phyloP scores from a whole-genome alignment of 768 basidiomycete genomes.

The Agrocybe chaxingu region DNA sequence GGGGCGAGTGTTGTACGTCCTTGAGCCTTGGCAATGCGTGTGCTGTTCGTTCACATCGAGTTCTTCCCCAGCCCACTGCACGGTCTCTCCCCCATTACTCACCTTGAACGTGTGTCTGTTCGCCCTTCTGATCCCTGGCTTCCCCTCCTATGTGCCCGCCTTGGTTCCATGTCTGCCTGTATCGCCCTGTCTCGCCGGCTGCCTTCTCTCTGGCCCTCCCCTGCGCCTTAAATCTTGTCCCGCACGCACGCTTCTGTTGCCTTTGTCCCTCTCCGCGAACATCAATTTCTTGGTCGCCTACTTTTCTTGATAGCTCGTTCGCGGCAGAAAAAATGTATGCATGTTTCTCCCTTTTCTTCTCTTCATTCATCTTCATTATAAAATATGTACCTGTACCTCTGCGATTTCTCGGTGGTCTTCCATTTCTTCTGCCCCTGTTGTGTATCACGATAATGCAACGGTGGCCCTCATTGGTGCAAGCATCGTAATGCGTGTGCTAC shows the following conservation, averaged over 20 bases:
- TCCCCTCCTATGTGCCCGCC: no score
- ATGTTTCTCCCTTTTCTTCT: background rate
- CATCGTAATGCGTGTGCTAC: no score
- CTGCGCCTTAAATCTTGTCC: no score
- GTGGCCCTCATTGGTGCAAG: no score
- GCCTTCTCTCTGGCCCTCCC: no score
- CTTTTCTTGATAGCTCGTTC: background rate
- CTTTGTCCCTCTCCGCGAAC: no score
- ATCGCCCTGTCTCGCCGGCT: no score
- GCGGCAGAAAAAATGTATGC: no score
- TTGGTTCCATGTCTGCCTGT: no score
- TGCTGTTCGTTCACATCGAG: background rate
- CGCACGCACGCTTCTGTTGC: no score
- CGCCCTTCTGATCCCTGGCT: background rate
- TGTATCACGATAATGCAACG: no score
- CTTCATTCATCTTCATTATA: conserved; percentile 6
- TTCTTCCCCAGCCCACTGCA: background rate
- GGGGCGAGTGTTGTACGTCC: conserved; percentile 11
- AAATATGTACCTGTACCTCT: conserved; percentile 15
- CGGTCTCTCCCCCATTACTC: conserved; percentile 4
- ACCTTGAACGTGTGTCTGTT: background rate
- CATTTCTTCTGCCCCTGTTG: background rate
- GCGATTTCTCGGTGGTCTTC: background rate
- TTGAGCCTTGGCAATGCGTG: background rate
- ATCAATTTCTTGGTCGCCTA: background rate